A percentile compares a stretch with the other conserved stretches of the same genome.
Evolutionary conservation across 192 early-diverging fungal genomes (phyloP).

Genomic region (Chytriomyces sp.): DNA sequence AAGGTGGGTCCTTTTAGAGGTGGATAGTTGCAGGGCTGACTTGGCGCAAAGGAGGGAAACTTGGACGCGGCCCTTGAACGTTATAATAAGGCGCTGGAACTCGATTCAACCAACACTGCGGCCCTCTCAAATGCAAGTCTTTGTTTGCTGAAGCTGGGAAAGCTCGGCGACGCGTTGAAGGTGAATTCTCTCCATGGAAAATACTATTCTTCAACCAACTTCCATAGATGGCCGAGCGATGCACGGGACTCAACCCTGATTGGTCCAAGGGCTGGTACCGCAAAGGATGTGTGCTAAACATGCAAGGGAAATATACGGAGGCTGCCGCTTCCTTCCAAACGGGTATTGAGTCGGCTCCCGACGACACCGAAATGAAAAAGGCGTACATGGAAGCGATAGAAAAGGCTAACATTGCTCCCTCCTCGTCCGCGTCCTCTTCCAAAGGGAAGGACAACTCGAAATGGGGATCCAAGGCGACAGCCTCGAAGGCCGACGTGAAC

Average conservation of each 20-base stretch:
- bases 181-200: neutral
- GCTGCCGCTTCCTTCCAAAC: conserved; percentile 25
- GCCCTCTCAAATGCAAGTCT: conserved; percentile 31
- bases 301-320: conserved; percentile 2
- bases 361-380: conserved; percentile 36
- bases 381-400: conserved; percentile 27
- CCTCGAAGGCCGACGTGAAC: neutral
- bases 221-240: conserved; percentile 29
- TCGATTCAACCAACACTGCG: conserved; percentile 23
- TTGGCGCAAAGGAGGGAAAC: conserved; percentile 18
- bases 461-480: neutral
- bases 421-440: neutral
- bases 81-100: conserved; percentile 23
- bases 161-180: conserved; percentile 1
- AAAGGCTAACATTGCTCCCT: conserved; percentile 15
- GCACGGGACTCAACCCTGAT: conserved; percentile 16
- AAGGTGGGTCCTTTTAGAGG: conserved; percentile 2
- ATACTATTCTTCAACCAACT: neutral
- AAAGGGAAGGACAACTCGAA: too few relatives aligned
- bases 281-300: conserved; percentile 26
- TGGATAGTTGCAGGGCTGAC: neutral
- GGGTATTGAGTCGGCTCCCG: conserved; percentile 22
- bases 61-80: conserved; percentile 15
- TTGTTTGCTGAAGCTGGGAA: conserved; percentile 18
- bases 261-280: conserved; percentile 38